These are phyloP conservation scores for Gastrolobium villosum DNA, from an alignment of 306 rosid species.

Conservation along the genomic window DNA sequence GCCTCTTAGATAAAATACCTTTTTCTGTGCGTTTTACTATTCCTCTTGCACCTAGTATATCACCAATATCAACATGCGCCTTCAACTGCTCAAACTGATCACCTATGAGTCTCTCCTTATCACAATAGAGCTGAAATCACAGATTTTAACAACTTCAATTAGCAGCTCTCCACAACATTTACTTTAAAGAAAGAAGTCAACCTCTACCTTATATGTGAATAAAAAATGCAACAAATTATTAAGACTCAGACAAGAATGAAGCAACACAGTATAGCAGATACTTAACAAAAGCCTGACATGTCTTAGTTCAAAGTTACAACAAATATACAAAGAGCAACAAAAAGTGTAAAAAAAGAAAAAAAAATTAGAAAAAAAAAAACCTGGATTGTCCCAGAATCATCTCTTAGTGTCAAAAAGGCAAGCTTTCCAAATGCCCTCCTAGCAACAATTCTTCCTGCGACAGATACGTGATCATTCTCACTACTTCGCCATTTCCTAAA, in stretches of 20 bases:
- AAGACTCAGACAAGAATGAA: slow-evolving; percentile 8
- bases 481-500: slow-evolving; percentile 71
- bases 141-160: slow-evolving; percentile 46
- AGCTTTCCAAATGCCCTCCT: slow-evolving; percentile 97
- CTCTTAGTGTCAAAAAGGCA: slow-evolving; percentile 90
- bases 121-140: slow-evolving; percentile 88
- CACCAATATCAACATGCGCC: slow-evolving; percentile 88
- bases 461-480: slow-evolving; percentile 67
- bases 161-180: slow-evolving; percentile 28
- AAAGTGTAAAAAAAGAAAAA: background rate
- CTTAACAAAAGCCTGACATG: slow-evolving; percentile 13
- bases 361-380: slow-evolving; percentile 40
- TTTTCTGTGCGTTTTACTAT: slow-evolving; percentile 93
- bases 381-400: slow-evolving; percentile 93
- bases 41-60: slow-evolving; percentile 91
- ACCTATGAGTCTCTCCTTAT: slow-evolving; percentile 75
- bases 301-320: background rate
- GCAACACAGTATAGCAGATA: background rate
- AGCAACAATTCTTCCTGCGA: slow-evolving; percentile 92
- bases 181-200: background rate
- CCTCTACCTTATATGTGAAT: slow-evolving; percentile 25
- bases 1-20: slow-evolving; percentile 52
- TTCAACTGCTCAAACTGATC: slow-evolving; percentile 86
- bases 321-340: slow-evolving; percentile 18
- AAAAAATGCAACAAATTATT: slow-evolving; percentile 22